phyloP scores from a whole-genome alignment of 208 protist genomes.

The Acanthamoeba healyi region DNA sequence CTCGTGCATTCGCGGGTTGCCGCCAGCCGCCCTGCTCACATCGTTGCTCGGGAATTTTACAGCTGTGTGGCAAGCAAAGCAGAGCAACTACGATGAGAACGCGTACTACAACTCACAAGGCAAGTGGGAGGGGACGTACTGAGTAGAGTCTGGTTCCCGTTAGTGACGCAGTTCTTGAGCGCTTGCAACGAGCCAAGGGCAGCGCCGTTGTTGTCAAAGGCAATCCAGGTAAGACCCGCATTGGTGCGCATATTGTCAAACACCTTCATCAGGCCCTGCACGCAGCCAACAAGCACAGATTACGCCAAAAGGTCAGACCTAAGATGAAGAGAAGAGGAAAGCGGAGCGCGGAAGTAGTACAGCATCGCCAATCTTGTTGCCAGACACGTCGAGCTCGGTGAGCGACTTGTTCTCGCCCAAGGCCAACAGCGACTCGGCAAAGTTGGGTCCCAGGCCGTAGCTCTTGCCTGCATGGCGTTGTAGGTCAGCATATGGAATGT shows the following conservation, averaged over 20 bases:
- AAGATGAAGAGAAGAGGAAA: too few relatives aligned
- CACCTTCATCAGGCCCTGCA: conserved; percentile 22
- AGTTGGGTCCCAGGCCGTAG: conserved; percentile 1
- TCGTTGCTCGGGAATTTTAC: conserved; percentile 10
- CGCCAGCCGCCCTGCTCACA: conserved; percentile 5
- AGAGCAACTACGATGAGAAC: neutral
- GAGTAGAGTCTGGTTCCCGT: conserved; percentile 21
- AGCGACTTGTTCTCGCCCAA: conserved; percentile 12
- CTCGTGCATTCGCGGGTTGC: conserved; percentile 37
- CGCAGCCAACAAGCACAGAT: neutral
- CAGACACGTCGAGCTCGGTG: conserved; percentile 29
- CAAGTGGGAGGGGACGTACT: neutral
- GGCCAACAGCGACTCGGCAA: neutral
- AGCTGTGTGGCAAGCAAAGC: neutral
- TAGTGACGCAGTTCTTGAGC: conserved; percentile 35
- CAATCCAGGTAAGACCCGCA: neutral
- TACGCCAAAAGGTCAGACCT: too few relatives aligned
- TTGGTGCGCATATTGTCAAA: conserved; percentile 21
- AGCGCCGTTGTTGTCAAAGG: conserved; percentile 41
- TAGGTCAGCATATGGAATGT: neutral
- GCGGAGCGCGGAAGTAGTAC: neutral
- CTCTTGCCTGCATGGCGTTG: neutral
- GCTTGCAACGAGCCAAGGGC: neutral
- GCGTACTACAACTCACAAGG: neutral
- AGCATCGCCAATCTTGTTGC: conserved; percentile 43